Conservation (phyloP, 2,329 filamentous ascomycete genomes). For the Colletotrichum scovillei region DNA sequence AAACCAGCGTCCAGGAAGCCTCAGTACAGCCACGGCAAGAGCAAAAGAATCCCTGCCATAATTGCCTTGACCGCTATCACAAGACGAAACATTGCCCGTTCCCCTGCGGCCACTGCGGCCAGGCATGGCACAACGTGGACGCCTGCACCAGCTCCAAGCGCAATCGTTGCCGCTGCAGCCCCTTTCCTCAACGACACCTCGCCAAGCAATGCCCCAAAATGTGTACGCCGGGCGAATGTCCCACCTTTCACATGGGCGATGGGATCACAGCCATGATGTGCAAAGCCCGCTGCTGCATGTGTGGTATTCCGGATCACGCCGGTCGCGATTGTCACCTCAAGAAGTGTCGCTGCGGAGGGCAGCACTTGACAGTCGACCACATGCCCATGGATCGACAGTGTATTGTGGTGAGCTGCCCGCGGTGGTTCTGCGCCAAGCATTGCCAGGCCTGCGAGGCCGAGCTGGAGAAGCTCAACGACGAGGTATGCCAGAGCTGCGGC, state of each 20-base stretch:
- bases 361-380: slow-evolving; percentile 43
- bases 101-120: slow-evolving; percentile 49
- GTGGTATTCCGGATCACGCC: slow-evolving; percentile 50
- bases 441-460: slow-evolving; percentile 24
- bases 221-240: slow-evolving; percentile 47
- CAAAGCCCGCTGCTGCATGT: slow-evolving; percentile 53
- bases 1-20: too few relatives aligned
- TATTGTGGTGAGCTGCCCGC: neutral
- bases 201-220: slow-evolving; percentile 45
- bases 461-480: neutral
- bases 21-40: too few relatives aligned
- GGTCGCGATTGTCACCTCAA: slow-evolving; percentile 48
- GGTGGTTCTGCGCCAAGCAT: slow-evolving; percentile 23
- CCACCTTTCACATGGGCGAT: slow-evolving; percentile 32
- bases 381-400: slow-evolving; percentile 6
- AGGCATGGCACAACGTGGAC: slow-evolving; percentile 41
- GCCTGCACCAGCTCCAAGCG: slow-evolving; percentile 44
- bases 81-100: slow-evolving; percentile 39
- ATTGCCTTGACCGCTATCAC: slow-evolving; percentile 45
- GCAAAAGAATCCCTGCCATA: slow-evolving; percentile 30
- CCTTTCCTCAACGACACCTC: slow-evolving; percentile 51
- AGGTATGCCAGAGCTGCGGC: neutral
- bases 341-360: slow-evolving; percentile 48
- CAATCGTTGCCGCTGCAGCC: slow-evolving; percentile 51
- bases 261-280: slow-evolving; percentile 52